These are phyloP conservation scores for Solanum medicagineum DNA, from an alignment of 257 asterid species.

Conservation along the genomic window DNA sequence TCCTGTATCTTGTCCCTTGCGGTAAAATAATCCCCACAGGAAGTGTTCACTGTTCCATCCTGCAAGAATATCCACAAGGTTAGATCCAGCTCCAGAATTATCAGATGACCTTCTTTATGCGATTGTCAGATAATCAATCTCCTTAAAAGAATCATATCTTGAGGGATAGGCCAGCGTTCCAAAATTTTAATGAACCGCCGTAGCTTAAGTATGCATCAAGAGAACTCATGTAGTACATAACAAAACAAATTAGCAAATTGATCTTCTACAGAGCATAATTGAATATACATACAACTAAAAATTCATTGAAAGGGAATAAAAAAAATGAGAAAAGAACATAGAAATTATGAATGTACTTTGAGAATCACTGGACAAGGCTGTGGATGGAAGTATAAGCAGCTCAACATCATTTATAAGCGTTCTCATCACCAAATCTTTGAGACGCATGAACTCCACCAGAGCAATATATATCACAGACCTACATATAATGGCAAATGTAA, in stretches of 20 bases:
- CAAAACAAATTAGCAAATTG: not conserved
- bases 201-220: not conserved
- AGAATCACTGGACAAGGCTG: conserved; percentile 27
- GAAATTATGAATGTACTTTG: conserved; percentile 27
- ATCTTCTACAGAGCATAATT: not conserved
- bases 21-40: conserved; percentile 62
- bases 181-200: not conserved
- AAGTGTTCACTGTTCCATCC: conserved; percentile 41
- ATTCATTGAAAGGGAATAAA: not conserved
- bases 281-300: not conserved
- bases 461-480: conserved; percentile 31
- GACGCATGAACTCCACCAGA: conserved; percentile 28
- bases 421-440: conserved; percentile 34
- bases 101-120: not conserved
- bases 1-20: not conserved
- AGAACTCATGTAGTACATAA: not conserved
- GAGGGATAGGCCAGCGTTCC: not conserved
- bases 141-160: not conserved
- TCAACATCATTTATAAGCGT: conserved; percentile 34
- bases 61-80: conserved; percentile 10
- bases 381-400: conserved; percentile 55
- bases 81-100: not conserved
- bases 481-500: not conserved
- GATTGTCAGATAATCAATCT: not conserved
- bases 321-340: not conserved